Conservation (phyloP, 371 early-diverging fungal genomes). For the Syncephalastrum racemosum region DNA sequence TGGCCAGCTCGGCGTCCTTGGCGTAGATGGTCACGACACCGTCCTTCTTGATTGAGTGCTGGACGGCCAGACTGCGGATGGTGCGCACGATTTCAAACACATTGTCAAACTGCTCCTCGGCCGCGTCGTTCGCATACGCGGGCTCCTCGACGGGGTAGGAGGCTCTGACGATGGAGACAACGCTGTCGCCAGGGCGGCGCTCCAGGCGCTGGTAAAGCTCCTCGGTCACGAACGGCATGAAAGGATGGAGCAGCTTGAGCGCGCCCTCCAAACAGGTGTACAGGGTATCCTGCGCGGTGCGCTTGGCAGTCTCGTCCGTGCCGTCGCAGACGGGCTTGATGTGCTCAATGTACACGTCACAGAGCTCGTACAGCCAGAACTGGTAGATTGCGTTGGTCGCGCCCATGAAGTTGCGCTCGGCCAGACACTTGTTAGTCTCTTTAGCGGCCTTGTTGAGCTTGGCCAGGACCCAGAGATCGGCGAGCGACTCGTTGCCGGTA, state of each 20-base stretch:
- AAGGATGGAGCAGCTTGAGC: conserved; percentile 94
- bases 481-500: conserved; percentile 83
- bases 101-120: conserved; percentile 77
- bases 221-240: conserved; percentile 99
- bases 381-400: conserved; percentile 90
- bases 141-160: conserved; percentile 61
- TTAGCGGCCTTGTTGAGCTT: conserved; percentile 83
- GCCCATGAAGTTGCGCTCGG: conserved; percentile 93
- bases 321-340: conserved; percentile 86
- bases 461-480: conserved; percentile 93
- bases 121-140: conserved; percentile 54
- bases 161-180: conserved; percentile 65
- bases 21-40: conserved; percentile 32
- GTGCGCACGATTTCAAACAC: conserved; percentile 75
- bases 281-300: conserved; percentile 77
- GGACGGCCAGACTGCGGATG: conserved; percentile 69
- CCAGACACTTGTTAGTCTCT: conserved; percentile 76
- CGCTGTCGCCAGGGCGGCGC: conserved; percentile 65
- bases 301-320: conserved; percentile 46
- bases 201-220: conserved; percentile 96
- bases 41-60: conserved; percentile 37
- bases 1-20: conserved; percentile 16
- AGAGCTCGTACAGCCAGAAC: conserved; percentile 98
- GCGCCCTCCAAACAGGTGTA: conserved; percentile 95
- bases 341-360: conserved; percentile 96